Base-by-base conservation (phyloP, 176 grass and related monocot genomes). In the Hordeum marinum region DNA sequence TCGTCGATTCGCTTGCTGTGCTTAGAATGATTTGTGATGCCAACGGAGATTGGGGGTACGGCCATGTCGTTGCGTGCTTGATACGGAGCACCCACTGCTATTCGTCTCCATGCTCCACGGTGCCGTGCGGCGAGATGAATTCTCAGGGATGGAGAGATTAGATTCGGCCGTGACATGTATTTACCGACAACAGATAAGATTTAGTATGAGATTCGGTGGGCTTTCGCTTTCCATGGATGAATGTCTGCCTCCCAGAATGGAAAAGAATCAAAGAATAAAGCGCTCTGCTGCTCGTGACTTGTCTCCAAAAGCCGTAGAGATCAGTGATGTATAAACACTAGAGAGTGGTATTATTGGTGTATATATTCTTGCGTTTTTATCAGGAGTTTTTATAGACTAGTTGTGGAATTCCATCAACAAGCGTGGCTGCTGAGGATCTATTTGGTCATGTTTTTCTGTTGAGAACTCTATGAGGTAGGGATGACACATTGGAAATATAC, bases 251-350 rank as follows among this genome's bases (percentile, higher is more conserved):
- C 63, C 77, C 9, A 4, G 36, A 77, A 84, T 25, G 81, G 85
- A 32, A 81, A 87, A 63, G 61, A 70, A 43, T 84, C 69, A 36
- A 43, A 68, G 85, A 87, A 91, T 88, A 81, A 87, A 87, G 76
- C 34, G 62, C 21, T 69, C 74, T 2, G 69, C 24, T 62, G 41
- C 35, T 65, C 63, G 9, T 61, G 54, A 76, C 50, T 82, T 62
- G 12, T 86, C 76, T 68, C 40, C 72, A 74, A 62, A 29, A 80
- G 80, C 75, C 50, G 11, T 66, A 69, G 31, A 61, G 43, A 68
- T 58, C 60, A 76, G 40, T 26, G 24, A 80, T 17, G 31, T 75
- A 21, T 75, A 2, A 32, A 73, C 43, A 4, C 3, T 24, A 48
- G 24, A 31, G 12, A 84, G 40, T 13, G 37, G 21, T 54, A 62